phyloP scores from a whole-genome alignment of 2,329 filamentous ascomycete species.

The Aspergillus fumigatus region DNA sequence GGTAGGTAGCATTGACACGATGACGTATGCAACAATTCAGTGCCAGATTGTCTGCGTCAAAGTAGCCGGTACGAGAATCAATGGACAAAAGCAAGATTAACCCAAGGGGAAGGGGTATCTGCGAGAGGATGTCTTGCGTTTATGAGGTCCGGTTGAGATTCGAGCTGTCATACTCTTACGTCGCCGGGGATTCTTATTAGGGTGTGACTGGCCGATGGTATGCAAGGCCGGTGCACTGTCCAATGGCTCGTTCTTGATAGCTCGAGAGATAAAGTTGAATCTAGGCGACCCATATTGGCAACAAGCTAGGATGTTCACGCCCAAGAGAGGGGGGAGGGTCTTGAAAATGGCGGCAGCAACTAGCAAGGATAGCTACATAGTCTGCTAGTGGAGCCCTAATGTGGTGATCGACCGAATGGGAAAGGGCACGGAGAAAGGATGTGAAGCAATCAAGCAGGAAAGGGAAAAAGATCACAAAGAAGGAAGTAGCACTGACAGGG shows the following conservation, averaged over 20 bases:
- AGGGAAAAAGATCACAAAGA: slow-evolving; percentile 4
- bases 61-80: background rate
- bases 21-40: slow-evolving; percentile 3
- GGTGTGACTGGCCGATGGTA: slow-evolving; percentile 6
- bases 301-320: slow-evolving; percentile 11
- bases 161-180: slow-evolving; percentile 18
- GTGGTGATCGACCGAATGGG: slow-evolving; percentile 7
- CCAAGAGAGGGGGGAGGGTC: slow-evolving; percentile 5
- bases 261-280: slow-evolving; percentile 20
- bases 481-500: slow-evolving; percentile 9
- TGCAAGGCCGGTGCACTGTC: slow-evolving; percentile 10
- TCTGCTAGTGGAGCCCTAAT: slow-evolving; percentile 8
- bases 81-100: slow-evolving; percentile 3
- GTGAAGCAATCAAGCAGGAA: slow-evolving; percentile 4
- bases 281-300: slow-evolving; percentile 14
- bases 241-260: slow-evolving; percentile 20
- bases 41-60: background rate
- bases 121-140: slow-evolving; percentile 10
- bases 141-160: slow-evolving; percentile 11
- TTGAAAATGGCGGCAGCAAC: slow-evolving; percentile 6
- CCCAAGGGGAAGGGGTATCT: background rate
- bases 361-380: slow-evolving; percentile 5
- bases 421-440: background rate
- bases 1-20: background rate
- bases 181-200: slow-evolving; percentile 9